phyloP scores from a whole-genome alignment of 1,284 basidiomycete species.

The Taiwanofungus camphoratus region DNA sequence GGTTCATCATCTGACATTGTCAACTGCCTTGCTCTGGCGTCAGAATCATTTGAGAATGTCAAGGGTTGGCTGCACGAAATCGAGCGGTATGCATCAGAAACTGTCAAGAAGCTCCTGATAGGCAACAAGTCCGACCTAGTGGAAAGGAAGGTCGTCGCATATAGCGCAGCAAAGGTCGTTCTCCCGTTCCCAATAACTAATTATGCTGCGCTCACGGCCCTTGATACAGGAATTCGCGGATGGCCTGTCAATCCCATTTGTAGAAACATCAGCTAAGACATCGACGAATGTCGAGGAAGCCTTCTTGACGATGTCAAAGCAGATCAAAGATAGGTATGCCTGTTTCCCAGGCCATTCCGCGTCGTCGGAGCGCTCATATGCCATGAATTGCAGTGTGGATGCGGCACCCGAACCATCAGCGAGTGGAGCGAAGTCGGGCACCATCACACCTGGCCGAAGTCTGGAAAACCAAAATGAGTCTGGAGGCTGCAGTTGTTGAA shows the following conservation, averaged over 20 bases:
- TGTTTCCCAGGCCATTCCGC: not conserved
- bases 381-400: constrained; percentile 19
- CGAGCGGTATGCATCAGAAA: constrained; percentile 97
- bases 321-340: constrained; percentile 88
- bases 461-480: constrained; percentile 20
- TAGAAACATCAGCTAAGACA: constrained; percentile 99
- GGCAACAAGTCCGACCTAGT: constrained; percentile 98
- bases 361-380: not conserved
- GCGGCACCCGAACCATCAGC: constrained; percentile 21
- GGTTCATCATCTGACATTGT: no score
- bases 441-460: constrained; percentile 24
- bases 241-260: constrained; percentile 89
- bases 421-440: constrained; percentile 19
- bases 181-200: not conserved
- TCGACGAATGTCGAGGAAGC: constrained; percentile 98
- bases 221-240: constrained; percentile 82
- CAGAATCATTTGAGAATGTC: constrained; percentile 96
- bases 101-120: constrained; percentile 96
- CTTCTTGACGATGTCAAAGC: constrained; percentile 98
- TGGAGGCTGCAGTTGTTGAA: constrained; percentile 26
- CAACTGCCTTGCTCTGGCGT: not conserved
- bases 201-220: constrained; percentile 1
- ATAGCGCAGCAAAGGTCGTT: constrained; percentile 85
- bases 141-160: constrained; percentile 97
- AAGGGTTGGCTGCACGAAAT: constrained; percentile 99